Evolutionary conservation across 768 basidiomycete species (phyloP).

Genomic region (Leccinellum rugosiceps): DNA sequence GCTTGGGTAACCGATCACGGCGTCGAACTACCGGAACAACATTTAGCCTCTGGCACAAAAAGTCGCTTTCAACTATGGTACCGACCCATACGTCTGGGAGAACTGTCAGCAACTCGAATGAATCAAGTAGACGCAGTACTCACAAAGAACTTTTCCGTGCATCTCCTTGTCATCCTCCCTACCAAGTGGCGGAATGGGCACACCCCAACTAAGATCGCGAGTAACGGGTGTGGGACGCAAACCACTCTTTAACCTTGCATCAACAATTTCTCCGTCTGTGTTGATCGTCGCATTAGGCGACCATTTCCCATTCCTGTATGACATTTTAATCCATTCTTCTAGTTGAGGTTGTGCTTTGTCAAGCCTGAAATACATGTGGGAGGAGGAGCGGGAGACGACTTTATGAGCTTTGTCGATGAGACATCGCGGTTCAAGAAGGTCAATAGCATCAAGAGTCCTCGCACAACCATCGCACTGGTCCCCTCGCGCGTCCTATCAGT

Average conservation of each 20-base stretch:
- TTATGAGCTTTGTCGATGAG: conserved; percentile 78
- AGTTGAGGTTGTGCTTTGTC: conserved; percentile 77
- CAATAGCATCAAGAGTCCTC: conserved; percentile 88
- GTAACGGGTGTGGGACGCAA: conserved; percentile 89
- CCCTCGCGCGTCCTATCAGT: conserved; percentile 82
- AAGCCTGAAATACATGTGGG: conserved; percentile 90
- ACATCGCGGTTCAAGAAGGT: conserved; percentile 93
- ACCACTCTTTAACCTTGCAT: conserved; percentile 82
- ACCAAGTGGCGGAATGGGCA: conserved; percentile 77
- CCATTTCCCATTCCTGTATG: conserved; percentile 86
- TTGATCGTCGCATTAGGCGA: conserved; percentile 90
- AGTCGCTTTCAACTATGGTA: conserved; percentile 5
- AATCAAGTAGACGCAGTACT: conserved; percentile 33
- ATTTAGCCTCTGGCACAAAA: not conserved
- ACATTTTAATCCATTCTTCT: conserved; percentile 84
- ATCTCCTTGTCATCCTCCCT: conserved; percentile 78
- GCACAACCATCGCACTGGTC: conserved; percentile 97
- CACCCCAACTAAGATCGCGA: conserved; percentile 93
- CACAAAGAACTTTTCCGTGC: conserved; percentile 93
- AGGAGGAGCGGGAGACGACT: conserved; percentile 70
- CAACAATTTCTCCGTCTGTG: conserved; percentile 81
- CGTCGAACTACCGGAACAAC: conserved; percentile 72
- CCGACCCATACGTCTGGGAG: conserved; percentile 87
- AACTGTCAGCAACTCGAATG: conserved; percentile 3
- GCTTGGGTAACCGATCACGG: conserved; percentile 94